A percentile compares a stretch with the other conserved stretches of the same genome.
phyloP scores from a whole-genome alignment of 306 rosid species.

The Mucuna pruriens region DNA sequence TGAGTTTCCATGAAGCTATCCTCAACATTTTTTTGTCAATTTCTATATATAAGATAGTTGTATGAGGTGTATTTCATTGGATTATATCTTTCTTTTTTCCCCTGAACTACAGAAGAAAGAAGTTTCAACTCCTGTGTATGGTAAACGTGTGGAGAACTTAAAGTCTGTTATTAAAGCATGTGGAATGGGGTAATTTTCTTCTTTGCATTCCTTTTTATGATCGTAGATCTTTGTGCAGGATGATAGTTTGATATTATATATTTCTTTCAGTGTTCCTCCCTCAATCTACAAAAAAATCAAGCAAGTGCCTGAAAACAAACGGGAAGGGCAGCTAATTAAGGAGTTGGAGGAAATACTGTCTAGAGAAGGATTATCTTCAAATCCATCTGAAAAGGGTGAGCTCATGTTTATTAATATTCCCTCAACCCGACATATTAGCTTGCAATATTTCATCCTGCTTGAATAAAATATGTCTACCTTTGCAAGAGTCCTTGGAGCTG shows the following conservation, averaged over 20 bases:
- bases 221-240: conserved; percentile 36
- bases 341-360: conserved; percentile 88
- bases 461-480: conserved; percentile 22
- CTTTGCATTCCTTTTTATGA: conserved; percentile 32
- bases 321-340: conserved; percentile 77
- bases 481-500: conserved; percentile 1
- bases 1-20: conserved; percentile 23
- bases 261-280: conserved; percentile 76
- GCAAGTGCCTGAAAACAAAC: conserved; percentile 85
- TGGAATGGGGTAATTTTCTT: conserved; percentile 83
- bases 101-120: conserved; percentile 74
- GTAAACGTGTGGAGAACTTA: conserved; percentile 87
- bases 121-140: conserved; percentile 73
- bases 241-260: conserved; percentile 36
- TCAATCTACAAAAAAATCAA: conserved; percentile 81
- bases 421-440: conserved; percentile 20
- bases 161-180: conserved; percentile 93
- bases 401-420: conserved; percentile 25
- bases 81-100: background rate
- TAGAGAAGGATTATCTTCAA: conserved; percentile 84
- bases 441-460: conserved; percentile 35
- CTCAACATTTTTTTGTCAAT: conserved; percentile 2
- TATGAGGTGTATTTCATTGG: conserved; percentile 19
- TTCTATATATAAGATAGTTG: conserved; percentile 14
- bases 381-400: conserved; percentile 91